phyloP scores from a whole-genome alignment of 768 basidiomycete species.

The Amanita exitialis region DNA sequence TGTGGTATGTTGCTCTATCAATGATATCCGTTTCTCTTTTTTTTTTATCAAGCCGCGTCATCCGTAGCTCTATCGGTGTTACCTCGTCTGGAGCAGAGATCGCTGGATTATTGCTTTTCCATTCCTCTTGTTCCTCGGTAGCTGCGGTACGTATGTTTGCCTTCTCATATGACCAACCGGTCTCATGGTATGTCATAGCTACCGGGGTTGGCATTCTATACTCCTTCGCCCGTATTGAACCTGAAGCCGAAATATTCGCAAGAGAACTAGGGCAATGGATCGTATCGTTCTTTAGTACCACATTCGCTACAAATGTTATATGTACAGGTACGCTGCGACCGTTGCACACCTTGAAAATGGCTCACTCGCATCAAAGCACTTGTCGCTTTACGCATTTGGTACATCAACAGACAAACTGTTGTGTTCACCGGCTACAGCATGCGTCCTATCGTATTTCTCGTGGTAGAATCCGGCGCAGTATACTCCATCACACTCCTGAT shows the following conservation, averaged over 20 bases:
- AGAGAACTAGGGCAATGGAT: slow-evolving; percentile 26
- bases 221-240: slow-evolving; percentile 18
- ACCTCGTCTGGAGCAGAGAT: slow-evolving; percentile 21
- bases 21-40: not conserved
- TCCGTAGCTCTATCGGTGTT: slow-evolving; percentile 20
- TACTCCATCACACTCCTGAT: slow-evolving; percentile 23
- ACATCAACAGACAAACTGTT: slow-evolving; percentile 17
- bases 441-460: slow-evolving; percentile 22
- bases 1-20: slow-evolving; percentile 14
- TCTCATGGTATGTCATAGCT: not conserved
- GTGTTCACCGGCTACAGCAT: slow-evolving; percentile 15
- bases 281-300: slow-evolving; percentile 26
- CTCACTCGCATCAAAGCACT: slow-evolving; percentile 11
- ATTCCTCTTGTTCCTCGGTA: slow-evolving; percentile 18
- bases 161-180: not conserved
- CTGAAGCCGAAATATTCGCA: slow-evolving; percentile 21
- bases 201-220: slow-evolving; percentile 14
- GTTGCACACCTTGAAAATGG: not conserved
- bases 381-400: slow-evolving; percentile 24
- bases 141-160: slow-evolving; percentile 14
- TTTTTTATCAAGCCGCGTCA: not conserved
- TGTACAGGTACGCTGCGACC: slow-evolving; percentile 19
- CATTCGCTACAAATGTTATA: slow-evolving; percentile 25
- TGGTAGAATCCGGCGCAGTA: slow-evolving; percentile 27
- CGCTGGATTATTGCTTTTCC: slow-evolving; percentile 17